A percentile compares a stretch with the other conserved stretches of the same genome.
Evolutionary conservation across 352 stramenopile genomes (phyloP).

Genomic region (Pythium myriotylum): DNA sequence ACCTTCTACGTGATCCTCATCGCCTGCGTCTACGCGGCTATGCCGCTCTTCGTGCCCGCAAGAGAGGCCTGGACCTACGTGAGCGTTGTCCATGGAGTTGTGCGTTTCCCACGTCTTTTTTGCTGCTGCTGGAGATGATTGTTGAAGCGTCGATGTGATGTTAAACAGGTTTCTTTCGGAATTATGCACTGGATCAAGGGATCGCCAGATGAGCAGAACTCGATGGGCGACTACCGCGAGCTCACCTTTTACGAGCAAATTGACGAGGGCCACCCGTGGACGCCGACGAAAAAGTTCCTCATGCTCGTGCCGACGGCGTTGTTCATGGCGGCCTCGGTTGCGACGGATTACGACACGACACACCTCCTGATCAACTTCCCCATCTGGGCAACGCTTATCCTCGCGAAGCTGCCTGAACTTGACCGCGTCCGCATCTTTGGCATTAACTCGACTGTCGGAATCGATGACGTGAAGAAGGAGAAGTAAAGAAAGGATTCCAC

Average conservation of each 20-base stretch:
- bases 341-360: conserved; percentile 87
- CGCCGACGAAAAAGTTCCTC: conserved; percentile 93
- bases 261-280: conserved; percentile 91
- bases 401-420: conserved; percentile 93
- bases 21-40: conserved; percentile 74
- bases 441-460: conserved; percentile 96
- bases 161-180: conserved; percentile 83
- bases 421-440: conserved; percentile 95
- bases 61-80: conserved; percentile 78
- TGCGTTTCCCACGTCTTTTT: conserved; percentile 30
- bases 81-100: conserved; percentile 86
- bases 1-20: conserved; percentile 87
- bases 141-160: conserved; percentile 2
- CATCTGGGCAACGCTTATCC: conserved; percentile 90
- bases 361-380: conserved; percentile 91
- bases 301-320: conserved; percentile 93
- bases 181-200: conserved; percentile 97
- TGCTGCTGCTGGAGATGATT: neutral
- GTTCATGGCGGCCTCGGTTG: conserved; percentile 84
- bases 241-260: conserved; percentile 97
- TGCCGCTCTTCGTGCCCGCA: conserved; percentile 74
- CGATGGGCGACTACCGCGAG: conserved; percentile 92
- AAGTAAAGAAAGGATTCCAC: conserved; percentile 23
- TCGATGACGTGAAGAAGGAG: conserved; percentile 88
- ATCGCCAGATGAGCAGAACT: conserved; percentile 89